Percentiles rank a stretch among this genome's conserved stretches.
These are phyloP conservation scores for Helenozyma rhizophorensis DNA, from an alignment of 805 yeast species.

Conservation along the genomic window DNA sequence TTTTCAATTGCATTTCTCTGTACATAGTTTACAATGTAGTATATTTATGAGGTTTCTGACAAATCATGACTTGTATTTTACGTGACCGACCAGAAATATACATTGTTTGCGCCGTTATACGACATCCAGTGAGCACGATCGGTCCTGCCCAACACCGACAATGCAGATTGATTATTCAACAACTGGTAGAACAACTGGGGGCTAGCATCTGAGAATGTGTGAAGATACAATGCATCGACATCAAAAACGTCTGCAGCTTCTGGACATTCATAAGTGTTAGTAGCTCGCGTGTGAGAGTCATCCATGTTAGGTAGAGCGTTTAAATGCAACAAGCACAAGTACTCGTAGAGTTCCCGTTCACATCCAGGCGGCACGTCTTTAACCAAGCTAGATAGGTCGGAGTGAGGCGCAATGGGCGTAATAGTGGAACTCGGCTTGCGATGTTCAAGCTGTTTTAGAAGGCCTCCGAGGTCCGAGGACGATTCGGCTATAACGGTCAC, in stretches of 20 bases:
- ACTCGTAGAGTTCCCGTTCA: conserved; percentile 10
- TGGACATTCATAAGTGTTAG: too few species aligned
- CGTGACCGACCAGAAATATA: too few species aligned
- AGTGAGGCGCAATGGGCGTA: background rate
- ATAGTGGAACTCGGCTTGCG: too few species aligned
- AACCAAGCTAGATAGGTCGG: conserved; percentile 2
- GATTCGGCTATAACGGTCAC: too few species aligned
- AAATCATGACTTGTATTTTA: background rate
- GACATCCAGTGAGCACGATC: background rate
- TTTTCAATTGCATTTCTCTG: background rate
- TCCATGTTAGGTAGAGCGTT: conserved; percentile 10
- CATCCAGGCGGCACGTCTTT: background rate
- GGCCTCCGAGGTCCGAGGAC: too few species aligned
- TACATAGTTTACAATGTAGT: background rate
- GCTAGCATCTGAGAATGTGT: conserved; percentile 1
- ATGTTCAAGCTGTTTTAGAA: background rate
- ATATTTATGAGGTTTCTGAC: too few species aligned
- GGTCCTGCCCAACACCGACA: conserved; percentile 9
- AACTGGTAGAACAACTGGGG: conserved; percentile 5
- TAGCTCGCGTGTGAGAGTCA: too few species aligned
- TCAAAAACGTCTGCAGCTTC: conserved; percentile 9
- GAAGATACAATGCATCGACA: conserved; percentile 2
- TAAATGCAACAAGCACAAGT: conserved; percentile 11
- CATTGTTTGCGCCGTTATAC: too few species aligned
- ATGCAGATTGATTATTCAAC: conserved; percentile 1